Evolutionary conservation across 805 yeast species (phyloP), one percentile per base, ranked within the genome.

Genomic region (Saccharomycopsis amapae): DNA sequence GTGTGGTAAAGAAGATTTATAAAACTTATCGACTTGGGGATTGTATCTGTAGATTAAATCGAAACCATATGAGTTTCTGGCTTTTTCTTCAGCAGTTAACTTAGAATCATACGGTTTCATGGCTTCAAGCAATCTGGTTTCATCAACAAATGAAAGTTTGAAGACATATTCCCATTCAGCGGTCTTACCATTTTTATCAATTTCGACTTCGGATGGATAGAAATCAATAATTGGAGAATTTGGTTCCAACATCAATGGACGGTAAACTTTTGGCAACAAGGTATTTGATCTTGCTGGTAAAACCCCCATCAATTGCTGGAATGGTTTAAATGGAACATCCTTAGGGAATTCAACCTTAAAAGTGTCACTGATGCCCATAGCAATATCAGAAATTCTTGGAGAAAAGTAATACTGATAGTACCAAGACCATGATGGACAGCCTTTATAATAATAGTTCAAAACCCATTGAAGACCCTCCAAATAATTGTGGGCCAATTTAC

Each of bases 161-260:
- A 93, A 96, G 46, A 93, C 96, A 9, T 97, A 97, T 66, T 93
- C 97, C 98, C 98, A 93, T 41, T 87, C 82, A 2, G 93, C 95
- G 45, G 88, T 85, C 62, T 93, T 93, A 37, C 97, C 98, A 60
- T 93, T 93, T 75, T 79, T 73, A 66, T 93, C 98, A 30, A 85
- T 72, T 43, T 80, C 85, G 46, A 90, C 95, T 49, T 85, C 86
- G 48, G 74, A 72, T 2, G 98, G 98, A 60, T 93, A 93, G 58
- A 87, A 88, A 56, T 88, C 97, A 46, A 73, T 73, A 54, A 93
- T 87, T 23, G 96, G 95, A 5, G 97, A 89, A 38, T 72, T 71
- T 38, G 78, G 79, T 48, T 89, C 95, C 12, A 81, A 78, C 96
- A 93, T 89, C 52, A 93, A 69, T 2, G 80, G 73, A 62, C 95